Percentiles rank a stretch among this genome's conserved stretches.
Evolutionary conservation across 2,329 filamentous ascomycete genomes (phyloP).

Genomic region (Dothideomycetes sp.): DNA sequence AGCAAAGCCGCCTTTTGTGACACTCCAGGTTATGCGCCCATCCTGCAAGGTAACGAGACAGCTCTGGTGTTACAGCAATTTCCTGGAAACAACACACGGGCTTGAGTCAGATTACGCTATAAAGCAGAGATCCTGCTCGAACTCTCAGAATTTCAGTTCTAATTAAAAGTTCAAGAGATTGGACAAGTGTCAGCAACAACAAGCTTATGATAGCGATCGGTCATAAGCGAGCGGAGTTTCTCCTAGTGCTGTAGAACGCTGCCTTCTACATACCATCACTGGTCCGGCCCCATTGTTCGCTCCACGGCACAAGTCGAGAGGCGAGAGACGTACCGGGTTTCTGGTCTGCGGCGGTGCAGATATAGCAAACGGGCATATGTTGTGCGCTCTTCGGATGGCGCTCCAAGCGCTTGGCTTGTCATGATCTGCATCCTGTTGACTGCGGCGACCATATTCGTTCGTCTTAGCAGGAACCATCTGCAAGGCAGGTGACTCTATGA

Average conservation of each 20-base stretch:
- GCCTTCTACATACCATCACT: neutral
- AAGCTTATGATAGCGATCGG: neutral
- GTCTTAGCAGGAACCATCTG: constrained; percentile 5
- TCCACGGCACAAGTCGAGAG: no score
- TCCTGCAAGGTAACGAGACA: constrained; percentile 10
- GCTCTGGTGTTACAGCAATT: constrained; percentile 1
- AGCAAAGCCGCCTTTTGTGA: constrained; percentile 8
- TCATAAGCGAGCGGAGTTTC: neutral
- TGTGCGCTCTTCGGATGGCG: constrained; percentile 7
- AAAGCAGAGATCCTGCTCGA: no score
- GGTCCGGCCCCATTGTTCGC: no score
- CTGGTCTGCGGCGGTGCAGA: constrained; percentile 3
- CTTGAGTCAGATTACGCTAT: neutral
- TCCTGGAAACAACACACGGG: constrained; percentile 3
- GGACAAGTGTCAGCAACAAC: constrained; percentile 3
- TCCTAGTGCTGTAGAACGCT: neutral
- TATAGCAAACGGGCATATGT: neutral
- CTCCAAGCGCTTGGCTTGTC: constrained; percentile 4
- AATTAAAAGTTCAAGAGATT: neutral
- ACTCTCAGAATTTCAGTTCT: neutral
- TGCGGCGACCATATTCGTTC: constrained; percentile 4
- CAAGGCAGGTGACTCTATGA: constrained; percentile 6
- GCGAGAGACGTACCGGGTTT: constrained; percentile 6
- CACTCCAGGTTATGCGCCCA: constrained; percentile 7
- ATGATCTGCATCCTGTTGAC: neutral